Evolutionary conservation across 805 yeast genomes (phyloP).

Genomic region (Candida railenensis): DNA sequence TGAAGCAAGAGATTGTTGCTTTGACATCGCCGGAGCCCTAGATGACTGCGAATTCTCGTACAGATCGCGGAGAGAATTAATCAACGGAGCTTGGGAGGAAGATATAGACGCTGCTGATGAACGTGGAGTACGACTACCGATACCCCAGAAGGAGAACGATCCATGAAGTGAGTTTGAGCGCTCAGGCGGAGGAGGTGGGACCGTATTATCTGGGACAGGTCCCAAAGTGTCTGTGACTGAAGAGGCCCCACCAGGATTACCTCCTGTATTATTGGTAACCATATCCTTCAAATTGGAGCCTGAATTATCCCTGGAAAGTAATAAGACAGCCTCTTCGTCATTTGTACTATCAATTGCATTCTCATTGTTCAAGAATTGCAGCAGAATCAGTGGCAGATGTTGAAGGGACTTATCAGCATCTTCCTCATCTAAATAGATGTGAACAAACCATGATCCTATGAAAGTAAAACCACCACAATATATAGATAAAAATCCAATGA

Average conservation of each 20-base stretch:
- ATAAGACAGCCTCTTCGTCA: slow-evolving; percentile 3
- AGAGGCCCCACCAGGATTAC: no score
- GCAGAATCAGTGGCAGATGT: not conserved
- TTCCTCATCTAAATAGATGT: slow-evolving; percentile 30
- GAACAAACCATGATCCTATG: slow-evolving; percentile 45
- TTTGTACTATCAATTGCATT: slow-evolving; percentile 15
- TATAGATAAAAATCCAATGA: slow-evolving; percentile 54
- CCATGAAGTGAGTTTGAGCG: slow-evolving; percentile 24
- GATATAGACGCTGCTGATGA: slow-evolving; percentile 14
- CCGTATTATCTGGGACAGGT: not conserved
- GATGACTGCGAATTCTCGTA: not conserved
- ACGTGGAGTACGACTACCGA: slow-evolving; percentile 32
- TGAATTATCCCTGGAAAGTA: slow-evolving; percentile 5
- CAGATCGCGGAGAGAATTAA: not conserved
- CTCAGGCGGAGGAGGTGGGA: not conserved
- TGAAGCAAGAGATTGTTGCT: not conserved
- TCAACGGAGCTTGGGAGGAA: slow-evolving; percentile 11
- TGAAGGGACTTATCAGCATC: slow-evolving; percentile 11
- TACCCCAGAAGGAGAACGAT: slow-evolving; percentile 41
- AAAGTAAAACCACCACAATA: slow-evolving; percentile 50
- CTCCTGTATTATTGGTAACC: not conserved
- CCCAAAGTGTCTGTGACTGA: no score
- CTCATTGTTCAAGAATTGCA: not conserved
- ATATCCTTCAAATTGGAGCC: slow-evolving; percentile 1
- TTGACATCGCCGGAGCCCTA: slow-evolving; percentile 2